phyloP scores from a whole-genome alignment of 495 filamentous ascomycete genomes.

The Neurospora pannonica region DNA sequence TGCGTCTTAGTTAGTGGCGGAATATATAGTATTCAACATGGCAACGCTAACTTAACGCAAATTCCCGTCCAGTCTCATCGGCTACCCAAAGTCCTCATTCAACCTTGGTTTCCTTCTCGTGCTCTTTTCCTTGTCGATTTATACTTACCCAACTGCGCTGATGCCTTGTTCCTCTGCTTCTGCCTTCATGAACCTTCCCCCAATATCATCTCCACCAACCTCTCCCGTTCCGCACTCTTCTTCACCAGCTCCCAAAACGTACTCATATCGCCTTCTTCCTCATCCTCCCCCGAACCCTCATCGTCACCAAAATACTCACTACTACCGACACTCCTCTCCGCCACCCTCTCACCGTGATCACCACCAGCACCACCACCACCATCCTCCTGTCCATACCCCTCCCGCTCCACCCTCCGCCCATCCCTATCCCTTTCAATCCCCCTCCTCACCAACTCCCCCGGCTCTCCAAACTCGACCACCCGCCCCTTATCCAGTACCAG shows the following conservation, averaged over 20 bases:
- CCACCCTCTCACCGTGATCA: not conserved
- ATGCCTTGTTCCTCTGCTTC: not conserved
- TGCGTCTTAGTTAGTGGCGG: not conserved
- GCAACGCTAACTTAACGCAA: not conserved
- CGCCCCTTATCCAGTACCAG: conserved; percentile 52
- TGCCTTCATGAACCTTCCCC: not conserved
- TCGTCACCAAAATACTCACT: not conserved
- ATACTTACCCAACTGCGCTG: not conserved
- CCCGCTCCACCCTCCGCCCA: not conserved
- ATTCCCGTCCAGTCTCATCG: not conserved
- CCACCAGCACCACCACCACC: not conserved
- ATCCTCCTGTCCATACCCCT: not conserved
- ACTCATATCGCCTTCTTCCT: conserved; percentile 9
- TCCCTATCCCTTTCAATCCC: conserved; percentile 5
- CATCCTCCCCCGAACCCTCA: not conserved
- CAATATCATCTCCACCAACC: conserved; percentile 15
- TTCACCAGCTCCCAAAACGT: conserved; percentile 20
- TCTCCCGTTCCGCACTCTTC: conserved; percentile 19
- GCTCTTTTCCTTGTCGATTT: not conserved
- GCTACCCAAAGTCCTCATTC: not conserved
- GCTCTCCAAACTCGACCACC: conserved; percentile 46
- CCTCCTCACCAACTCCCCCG: conserved; percentile 13
- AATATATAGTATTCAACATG: not conserved
- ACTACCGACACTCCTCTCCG: not conserved
- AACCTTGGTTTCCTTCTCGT: not conserved